Evolutionary conservation across 83 land plant genomes (phyloP).

Genomic region (Larix sibirica): DNA sequence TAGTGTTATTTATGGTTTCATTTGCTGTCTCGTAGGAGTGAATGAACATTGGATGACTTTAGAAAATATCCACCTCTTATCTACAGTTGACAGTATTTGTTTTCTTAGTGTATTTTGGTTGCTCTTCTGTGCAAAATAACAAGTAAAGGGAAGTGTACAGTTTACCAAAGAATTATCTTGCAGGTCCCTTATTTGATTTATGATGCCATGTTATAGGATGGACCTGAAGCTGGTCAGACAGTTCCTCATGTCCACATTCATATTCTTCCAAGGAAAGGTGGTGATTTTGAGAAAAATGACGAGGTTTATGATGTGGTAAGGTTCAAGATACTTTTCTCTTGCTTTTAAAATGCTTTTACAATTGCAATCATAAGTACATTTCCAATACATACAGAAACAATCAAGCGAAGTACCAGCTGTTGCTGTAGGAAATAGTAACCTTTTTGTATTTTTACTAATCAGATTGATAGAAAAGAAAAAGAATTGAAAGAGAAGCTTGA

Average conservation of each 20-base stretch:
- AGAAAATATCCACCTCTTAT: neutral
- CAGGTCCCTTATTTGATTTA: neutral
- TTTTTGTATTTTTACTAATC: neutral
- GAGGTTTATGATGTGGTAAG: constrained; percentile 94
- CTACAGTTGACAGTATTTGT: neutral
- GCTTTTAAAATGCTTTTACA: neutral
- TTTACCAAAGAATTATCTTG: neutral
- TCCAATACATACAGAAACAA: neutral
- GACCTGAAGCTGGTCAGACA: constrained; percentile 94
- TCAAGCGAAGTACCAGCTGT: neutral
- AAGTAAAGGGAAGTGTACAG: neutral
- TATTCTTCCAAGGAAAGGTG: constrained; percentile 54
- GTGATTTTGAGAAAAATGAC: constrained; percentile 77
- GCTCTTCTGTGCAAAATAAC: neutral
- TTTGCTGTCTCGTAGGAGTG: neutral
- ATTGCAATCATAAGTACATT: neutral
- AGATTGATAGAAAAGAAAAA: constrained; percentile 86
- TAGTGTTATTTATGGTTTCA: neutral
- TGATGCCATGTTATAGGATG: constrained; percentile 63
- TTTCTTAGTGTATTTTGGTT: neutral
- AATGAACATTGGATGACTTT: neutral
- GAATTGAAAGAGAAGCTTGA: constrained; percentile 73
- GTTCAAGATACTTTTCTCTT: neutral
- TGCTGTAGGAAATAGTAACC: neutral
- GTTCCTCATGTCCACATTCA: constrained; percentile 90